Base-by-base conservation (phyloP, 306 rosid genomes). In the barrel medic (Medicago truncatula) region DNA sequence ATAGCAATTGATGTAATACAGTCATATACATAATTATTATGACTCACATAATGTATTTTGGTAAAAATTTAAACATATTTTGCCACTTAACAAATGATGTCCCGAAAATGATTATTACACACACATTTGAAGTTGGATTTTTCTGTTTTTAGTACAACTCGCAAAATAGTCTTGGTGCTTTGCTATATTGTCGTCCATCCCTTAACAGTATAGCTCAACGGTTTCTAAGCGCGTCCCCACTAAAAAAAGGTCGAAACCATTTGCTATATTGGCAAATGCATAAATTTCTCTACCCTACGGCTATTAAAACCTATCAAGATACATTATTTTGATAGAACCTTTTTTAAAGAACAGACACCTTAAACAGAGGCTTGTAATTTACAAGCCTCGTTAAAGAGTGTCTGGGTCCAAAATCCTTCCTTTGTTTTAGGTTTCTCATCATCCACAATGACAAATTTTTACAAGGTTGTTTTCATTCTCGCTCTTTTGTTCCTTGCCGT, bases 381-480 rank as follows among this genome's bases (percentile, higher is more conserved):
- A 44, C 36, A 16, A 67, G 76, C 57, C 71, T 57, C 7, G 75
- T 36, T 39, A 36, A 46, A 43, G 39, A 11, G 80, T 47, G 36
- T 80, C 59, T 74, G 80, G 76, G 52, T 56, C 3, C 8, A 0
- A 6, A 6, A 11, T 39, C 17, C 12, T 40, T 77, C 23, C 1
- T 52, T 34, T 36, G 7, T 56, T 20, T 4, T 7, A 25, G 0
- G n/a, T 13, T 36, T 49, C 12, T 75, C 14, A 9, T 9, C 8
- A 16, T 12, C 83, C 75, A 78, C 78, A 74, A 88, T 88, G 98
- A 79, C 84, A 46, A 61, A 81, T 59, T 57, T 80, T 39, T 43
- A 8, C 18, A 80, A 87, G 71, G 74, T 83, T 65, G 15, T 86
- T 53, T 53, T 46, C 2, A 31, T 92, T 53, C 66, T 83, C 9